Evolutionary conservation across 306 rosid species (phyloP), one percentile per base, ranked within the genome.

Genomic region (Pterocarpus macrocarpus): DNA sequence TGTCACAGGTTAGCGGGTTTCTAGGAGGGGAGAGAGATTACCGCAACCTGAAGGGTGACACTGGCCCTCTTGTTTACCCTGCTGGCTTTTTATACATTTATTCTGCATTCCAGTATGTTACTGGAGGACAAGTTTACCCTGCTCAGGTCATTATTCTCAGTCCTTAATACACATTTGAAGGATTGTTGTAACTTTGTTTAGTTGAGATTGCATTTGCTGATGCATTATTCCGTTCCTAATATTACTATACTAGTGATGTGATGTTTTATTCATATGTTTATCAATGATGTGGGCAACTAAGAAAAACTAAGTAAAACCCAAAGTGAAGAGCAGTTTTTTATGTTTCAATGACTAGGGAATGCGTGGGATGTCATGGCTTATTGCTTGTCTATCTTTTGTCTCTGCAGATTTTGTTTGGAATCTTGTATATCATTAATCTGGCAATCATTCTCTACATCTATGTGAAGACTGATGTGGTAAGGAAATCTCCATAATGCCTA

Each of bases 61-160:
- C 99, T 41, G 93, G 99, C 76, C 98, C 98, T 75, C 88, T 95
- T 45, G 98, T 95, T 1, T 95, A 95, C 87, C 99, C 98, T 16
- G 98, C 99, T 73, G 97, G 98, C 0, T 95, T 91, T 83, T 87
- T 93, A 0, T 93, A 93, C 77, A 68, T 92, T 79, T 95, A 95
- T 85, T 88, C 96, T 81, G 96, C 90, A 2, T 87, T 93, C 38
- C 92, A 80, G 14, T 89, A 69, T 81, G 71, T 89, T 52, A 89
- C 98, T 14, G 90, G 82, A 6, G 92, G 93, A 69, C 90, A 90
- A 41, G 91, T 93, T 81, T 90, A 73, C 90, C 92, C 91, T 44
- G 97, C 97, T 67, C 97, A 93, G 95, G 99, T 92, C 58, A 49
- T 1, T 2, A 58, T 58, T 38, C 49, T 44, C 53, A 38, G 17